phyloP scores from a whole-genome alignment of 192 early-diverging fungal genomes.

The Backusella morwellensis region DNA sequence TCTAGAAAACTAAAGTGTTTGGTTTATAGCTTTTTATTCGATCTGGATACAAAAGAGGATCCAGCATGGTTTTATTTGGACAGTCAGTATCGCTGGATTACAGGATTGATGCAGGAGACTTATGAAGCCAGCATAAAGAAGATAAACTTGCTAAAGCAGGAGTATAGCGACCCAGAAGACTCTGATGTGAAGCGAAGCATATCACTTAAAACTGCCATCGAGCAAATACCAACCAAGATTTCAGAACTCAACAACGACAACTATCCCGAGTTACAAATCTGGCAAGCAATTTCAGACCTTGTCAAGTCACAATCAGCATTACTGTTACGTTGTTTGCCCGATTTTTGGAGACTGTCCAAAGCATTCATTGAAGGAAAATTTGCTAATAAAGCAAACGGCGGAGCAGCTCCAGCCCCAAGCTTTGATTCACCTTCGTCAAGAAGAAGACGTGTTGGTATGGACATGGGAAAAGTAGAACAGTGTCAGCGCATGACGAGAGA shows the following conservation, averaged over 20 bases:
- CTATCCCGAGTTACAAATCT: slow-evolving; percentile 67
- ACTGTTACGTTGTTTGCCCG: slow-evolving; percentile 72
- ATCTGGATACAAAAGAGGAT: slow-evolving; percentile 77
- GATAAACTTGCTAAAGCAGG: slow-evolving; percentile 34
- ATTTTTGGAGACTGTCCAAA: slow-evolving; percentile 91
- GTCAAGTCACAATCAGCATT: slow-evolving; percentile 79
- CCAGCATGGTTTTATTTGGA: slow-evolving; percentile 89
- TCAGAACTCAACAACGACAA: slow-evolving; percentile 36
- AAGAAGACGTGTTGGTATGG: slow-evolving; percentile 43
- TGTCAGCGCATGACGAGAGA: slow-evolving; percentile 65
- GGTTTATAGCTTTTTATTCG: slow-evolving; percentile 58
- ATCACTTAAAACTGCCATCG: slow-evolving; percentile 36
- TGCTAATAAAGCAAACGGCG: slow-evolving; percentile 40
- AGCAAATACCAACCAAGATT: slow-evolving; percentile 29
- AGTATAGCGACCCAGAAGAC: slow-evolving; percentile 17
- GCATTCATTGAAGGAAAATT: slow-evolving; percentile 88
- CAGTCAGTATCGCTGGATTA: slow-evolving; percentile 85
- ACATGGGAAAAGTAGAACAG: slow-evolving; percentile 60
- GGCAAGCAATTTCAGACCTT: slow-evolving; percentile 66
- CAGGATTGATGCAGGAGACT: slow-evolving; percentile 67
- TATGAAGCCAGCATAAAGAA: slow-evolving; percentile 58
- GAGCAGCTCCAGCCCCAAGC: not conserved
- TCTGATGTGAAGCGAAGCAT: slow-evolving; percentile 21
- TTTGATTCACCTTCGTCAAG: slow-evolving; percentile 12
- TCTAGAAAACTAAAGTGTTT: not conserved